Conservation (phyloP, 768 basidiomycete species). For the Suillus subaureus region DNA sequence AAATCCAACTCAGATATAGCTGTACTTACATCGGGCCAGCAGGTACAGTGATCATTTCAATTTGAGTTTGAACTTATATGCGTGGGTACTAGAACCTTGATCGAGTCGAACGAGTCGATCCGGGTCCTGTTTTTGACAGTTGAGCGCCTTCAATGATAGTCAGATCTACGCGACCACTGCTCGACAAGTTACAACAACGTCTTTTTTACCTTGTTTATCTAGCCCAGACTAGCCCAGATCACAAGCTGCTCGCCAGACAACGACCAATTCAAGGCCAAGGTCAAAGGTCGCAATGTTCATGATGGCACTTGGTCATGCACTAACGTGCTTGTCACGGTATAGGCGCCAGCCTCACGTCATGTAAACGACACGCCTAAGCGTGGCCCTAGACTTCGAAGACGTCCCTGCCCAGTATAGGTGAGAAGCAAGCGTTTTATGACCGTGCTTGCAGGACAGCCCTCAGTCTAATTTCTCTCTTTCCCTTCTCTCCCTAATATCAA, state of each 20-base stretch:
- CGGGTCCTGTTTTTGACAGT: neutral
- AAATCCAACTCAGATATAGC: too few relatives aligned
- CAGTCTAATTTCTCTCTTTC: slow-evolving; percentile 8
- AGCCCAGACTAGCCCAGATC: neutral
- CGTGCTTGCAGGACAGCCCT: slow-evolving; percentile 17
- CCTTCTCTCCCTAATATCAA: slow-evolving; percentile 12
- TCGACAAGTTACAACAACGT: too few relatives aligned
- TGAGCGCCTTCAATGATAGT: neutral
- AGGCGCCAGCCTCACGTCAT: neutral
- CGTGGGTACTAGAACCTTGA: too few relatives aligned
- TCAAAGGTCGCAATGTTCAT: neutral
- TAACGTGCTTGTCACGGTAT: neutral
- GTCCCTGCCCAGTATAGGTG: slow-evolving; percentile 20
- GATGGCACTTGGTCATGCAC: neutral
- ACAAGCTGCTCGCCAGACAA: neutral
- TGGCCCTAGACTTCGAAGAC: neutral
- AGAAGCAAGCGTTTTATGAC: slow-evolving; percentile 10
- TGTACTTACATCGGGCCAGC: too few relatives aligned
- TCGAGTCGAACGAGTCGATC: neutral
- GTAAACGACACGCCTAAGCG: neutral
- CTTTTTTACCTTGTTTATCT: neutral
- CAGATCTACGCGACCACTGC: neutral
- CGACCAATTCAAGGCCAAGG: neutral
- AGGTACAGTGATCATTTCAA: too few relatives aligned
- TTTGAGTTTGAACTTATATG: too few relatives aligned